Evolutionary conservation across 371 early-diverging fungal genomes (phyloP), one percentile per base, ranked within the genome.

Genomic region (Mortierella sp.): DNA sequence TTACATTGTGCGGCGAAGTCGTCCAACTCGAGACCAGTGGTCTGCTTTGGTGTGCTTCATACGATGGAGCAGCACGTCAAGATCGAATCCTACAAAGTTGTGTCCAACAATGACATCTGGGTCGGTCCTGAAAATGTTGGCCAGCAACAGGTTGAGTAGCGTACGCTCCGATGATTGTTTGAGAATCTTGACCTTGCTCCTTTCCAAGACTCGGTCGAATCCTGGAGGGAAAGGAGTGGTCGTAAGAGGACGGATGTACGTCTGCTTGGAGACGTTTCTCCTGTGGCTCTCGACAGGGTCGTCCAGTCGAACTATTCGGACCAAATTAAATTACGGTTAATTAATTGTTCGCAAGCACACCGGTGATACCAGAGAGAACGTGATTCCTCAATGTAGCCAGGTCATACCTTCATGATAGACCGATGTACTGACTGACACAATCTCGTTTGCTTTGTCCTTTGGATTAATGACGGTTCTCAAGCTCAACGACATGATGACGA

Each of bases 21-120:
- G 88, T 40, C 97, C 97, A 29, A 97, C 78, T 50, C 89, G 86
- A 2, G 94, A 94, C 99, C 99, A 94, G 73, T 89, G 81, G 43
- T 91, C 90, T 10, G 93, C 88, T 24, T 93, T 92, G 29, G 92
- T 87, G 10, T 86, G 89, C 72, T 96, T 96, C 96, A 99, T 94
- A n/a, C 99, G 94, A 79, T 96, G 95, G 61, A 99, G 85, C 5
- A 99, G 86, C 11, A 98, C 94, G 70, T 97, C 97, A 52, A 99
- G 89, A 77, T 96, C 97, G 79, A 97, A 96, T 11, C 96, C 97
- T 67, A 95, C 88, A 87, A 98, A 95, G 80, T 99, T 98, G 88
- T 99, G 99, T 34, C 99, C 98, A n/a, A 98, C 95, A 68, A 98
- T 86, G 1, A 99, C 90, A 87, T 99, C 99, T 0, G 99, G 99